Percentiles rank a stretch among this genome's conserved stretches.
Evolutionary conservation across 2,329 filamentous ascomycete genomes (phyloP).

Genomic region (Claviceps quebecensis): DNA sequence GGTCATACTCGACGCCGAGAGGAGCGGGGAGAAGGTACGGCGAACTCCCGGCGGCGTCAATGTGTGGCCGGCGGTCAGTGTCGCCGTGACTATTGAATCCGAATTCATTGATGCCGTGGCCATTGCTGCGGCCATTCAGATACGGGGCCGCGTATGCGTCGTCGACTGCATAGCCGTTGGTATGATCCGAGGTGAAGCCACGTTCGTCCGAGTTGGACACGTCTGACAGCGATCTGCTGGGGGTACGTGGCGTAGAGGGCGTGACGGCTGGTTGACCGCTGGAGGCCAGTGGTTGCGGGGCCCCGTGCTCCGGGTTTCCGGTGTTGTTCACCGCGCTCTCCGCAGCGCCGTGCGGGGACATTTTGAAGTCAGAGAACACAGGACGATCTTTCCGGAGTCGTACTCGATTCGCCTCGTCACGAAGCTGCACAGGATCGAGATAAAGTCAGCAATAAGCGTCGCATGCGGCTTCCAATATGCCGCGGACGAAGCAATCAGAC

Average conservation of each 20-base stretch:
- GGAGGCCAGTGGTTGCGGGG: conserved; percentile 3
- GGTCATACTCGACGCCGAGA: conserved; percentile 57
- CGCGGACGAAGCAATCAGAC: not conserved
- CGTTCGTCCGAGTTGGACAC: conserved; percentile 10
- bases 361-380: conserved; percentile 5
- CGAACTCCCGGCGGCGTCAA: conserved; percentile 12
- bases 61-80: conserved; percentile 8
- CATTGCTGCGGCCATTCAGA: conserved; percentile 8
- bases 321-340: conserved; percentile 6
- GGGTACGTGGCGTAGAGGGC: conserved; percentile 3
- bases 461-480: not conserved
- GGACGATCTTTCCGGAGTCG: not conserved
- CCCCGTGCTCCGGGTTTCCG: not conserved
- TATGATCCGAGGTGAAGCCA: not conserved
- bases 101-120: not conserved
- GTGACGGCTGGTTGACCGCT: not conserved
- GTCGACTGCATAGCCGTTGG: not conserved
- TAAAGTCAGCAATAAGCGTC: not conserved
- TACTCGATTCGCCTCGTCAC: not conserved
- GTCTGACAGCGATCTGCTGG: conserved; percentile 4
- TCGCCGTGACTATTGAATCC: not conserved
- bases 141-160: conserved; percentile 6
- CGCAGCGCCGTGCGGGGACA: conserved; percentile 21
- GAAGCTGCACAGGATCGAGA: not conserved
- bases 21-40: conserved; percentile 33